Conservation (phyloP, 2,329 filamentous ascomycete genomes). For the Tetracladium maxilliforme region DNA sequence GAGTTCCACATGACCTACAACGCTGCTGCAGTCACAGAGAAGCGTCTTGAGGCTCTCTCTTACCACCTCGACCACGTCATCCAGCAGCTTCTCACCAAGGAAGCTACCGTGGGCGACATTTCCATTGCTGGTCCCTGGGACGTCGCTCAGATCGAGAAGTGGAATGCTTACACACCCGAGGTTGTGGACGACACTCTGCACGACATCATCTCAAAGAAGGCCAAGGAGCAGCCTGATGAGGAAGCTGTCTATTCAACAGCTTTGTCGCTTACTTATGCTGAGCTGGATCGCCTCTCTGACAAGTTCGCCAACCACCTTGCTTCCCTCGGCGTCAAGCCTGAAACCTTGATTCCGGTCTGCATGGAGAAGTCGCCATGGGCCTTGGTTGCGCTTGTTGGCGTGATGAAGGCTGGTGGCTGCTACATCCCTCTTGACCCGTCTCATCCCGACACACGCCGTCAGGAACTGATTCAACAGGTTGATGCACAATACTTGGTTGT, state of each 20-base stretch:
- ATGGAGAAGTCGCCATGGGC: conserved; percentile 9
- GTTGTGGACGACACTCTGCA: conserved; percentile 1
- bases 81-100: too few relatives aligned
- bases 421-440: conserved; percentile 12
- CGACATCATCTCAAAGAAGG: conserved; percentile 1
- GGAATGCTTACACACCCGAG: conserved; percentile 1
- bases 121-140: conserved; percentile 1
- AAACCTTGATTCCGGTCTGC: conserved; percentile 6
- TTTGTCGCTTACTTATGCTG: conserved; percentile 8
- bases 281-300: conserved; percentile 9
- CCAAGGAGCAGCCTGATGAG: conserved; percentile 2
- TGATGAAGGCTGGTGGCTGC: conserved; percentile 8
- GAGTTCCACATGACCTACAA: too few relatives aligned
- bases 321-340: conserved; percentile 5
- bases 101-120: too few relatives aligned
- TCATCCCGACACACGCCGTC: conserved; percentile 5
- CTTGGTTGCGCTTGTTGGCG: conserved; percentile 7
- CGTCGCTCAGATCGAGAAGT: conserved; percentile 1
- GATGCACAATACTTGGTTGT: too few relatives aligned
- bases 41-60: too few relatives aligned
- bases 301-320: conserved; percentile 3
- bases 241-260: too few relatives aligned
- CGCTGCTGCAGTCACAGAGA: too few relatives aligned
- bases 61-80: too few relatives aligned
- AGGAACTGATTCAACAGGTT: too few relatives aligned